Evolutionary conservation across 2,329 filamentous ascomycete genomes (phyloP), one percentile per base, ranked within the genome.

Genomic region (Hypomyces perniciosus): DNA sequence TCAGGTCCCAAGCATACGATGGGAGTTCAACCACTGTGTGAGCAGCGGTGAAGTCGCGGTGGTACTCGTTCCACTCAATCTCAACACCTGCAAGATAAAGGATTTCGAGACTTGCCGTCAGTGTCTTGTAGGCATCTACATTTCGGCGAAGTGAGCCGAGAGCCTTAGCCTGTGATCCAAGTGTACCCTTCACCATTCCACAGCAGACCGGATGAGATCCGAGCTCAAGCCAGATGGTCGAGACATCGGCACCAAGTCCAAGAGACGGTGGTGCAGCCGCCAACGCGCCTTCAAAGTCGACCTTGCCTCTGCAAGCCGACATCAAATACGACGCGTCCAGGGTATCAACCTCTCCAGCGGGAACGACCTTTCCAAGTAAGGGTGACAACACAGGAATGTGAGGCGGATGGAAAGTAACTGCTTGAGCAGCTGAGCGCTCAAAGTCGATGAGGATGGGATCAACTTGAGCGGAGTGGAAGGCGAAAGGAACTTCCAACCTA

Each of bases 31-130:
- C 6, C 44, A 35, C 26, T 38, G 34, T 8, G 34, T 20, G 8
- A 30, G 29, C 8, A 38, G 33, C 29, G 27, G 12, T 52, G 54
- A 74, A 74, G 56, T 72, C 68, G 50, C 76, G 70, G 57, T 86
- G 80, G 64, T 79, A 86, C 65, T 88, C 85, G 56, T 81, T 79
- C 79, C 86, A 91, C 62, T 84, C 75, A 54, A 90, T 71, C 46
- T 76, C 72, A 7, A 86, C 68, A 48, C 85, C 85, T 10, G 76
- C 76, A 12, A 70, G 69, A 12, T 51, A 46, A 12, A 51, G 12
- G 3, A 29, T 13, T 26, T 40, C 37, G 2, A 51, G 37, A 12
- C 29, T 42, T n/a, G 30, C n/a, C 27, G 35, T 20, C 4, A 51
- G 10, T 6, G 30, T 47, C 10, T 34, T 34, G 6, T 37, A 45